Evolutionary conservation across 768 basidiomycete genomes (phyloP), one percentile per base, ranked within the genome.

Genomic region (Naganishia randhawae): DNA sequence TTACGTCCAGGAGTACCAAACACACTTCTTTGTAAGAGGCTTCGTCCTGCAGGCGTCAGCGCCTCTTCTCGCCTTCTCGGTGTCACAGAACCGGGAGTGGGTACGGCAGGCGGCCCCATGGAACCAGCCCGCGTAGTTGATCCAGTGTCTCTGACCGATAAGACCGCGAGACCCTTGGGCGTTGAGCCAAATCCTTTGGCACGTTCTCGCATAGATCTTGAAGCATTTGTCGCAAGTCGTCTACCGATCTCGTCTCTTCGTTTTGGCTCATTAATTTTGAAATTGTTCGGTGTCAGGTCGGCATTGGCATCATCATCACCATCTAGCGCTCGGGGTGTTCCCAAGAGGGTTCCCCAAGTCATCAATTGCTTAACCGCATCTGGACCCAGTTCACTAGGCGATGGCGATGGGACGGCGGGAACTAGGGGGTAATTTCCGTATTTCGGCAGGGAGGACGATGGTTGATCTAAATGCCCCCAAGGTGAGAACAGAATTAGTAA

Each of bases 301-400:
- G 81, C 77, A 4, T 48, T 22, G 4, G 84, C 81, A 72, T 89
- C 74, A 27, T 71, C 70, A 13, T 41, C 55, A 13, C 73, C 70
- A 50, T 74, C 70, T 19, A 98, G 85, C 5, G 96, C 84, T 63
- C 95, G 88, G 3, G 96, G 96, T 10, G 96, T 98, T 17, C 90
- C 88, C 71, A 88, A 86, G 27, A 98, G 83, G 14, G 92, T 93
- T 1, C 96, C 96, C 92, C 92, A 94, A 14, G 96, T 99, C 89
- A 98, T 92, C 17, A 99, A 85, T 72, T 97, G 88, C 74, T 92
- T 92, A 62, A 98, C 84, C 0, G 91, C 89, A 5, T 84, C 82
- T 1, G 92, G 86, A 0, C 90, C 91, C 52, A 97, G 85, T 74
- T 90, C 84, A 6, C 87, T 84, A 0, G 92, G 88, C 8, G 89